Conservation (phyloP, 257 asterid species). For the Primulina eburnea region DNA sequence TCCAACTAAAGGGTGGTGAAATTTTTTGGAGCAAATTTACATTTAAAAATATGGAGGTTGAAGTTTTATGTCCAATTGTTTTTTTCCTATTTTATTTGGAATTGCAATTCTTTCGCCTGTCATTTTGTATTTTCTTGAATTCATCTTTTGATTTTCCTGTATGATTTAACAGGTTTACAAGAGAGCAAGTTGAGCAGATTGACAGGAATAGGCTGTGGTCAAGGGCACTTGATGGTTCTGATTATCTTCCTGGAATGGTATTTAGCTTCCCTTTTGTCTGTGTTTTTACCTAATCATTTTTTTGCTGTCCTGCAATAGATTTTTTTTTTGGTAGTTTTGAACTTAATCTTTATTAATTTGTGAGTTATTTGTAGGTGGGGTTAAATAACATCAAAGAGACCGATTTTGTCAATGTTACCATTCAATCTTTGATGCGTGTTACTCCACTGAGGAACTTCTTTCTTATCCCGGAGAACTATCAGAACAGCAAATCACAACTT, state of each 20-base stretch:
- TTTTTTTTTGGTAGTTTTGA: neutral
- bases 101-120: slow-evolving; percentile 1
- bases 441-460: slow-evolving; percentile 97
- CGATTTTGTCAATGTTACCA: slow-evolving; percentile 93
- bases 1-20: neutral
- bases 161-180: slow-evolving; percentile 56
- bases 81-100: slow-evolving; percentile 5
- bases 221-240: slow-evolving; percentile 98
- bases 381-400: slow-evolving; percentile 93
- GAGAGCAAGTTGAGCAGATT: slow-evolving; percentile 70
- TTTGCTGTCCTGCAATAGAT: slow-evolving; percentile 3
- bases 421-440: slow-evolving; percentile 96
- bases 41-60: neutral
- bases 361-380: slow-evolving; percentile 65
- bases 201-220: slow-evolving; percentile 91
- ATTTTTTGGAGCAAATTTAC: slow-evolving; percentile 5
- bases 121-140: slow-evolving; percentile 6
- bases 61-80: neutral
- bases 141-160: slow-evolving; percentile 14
- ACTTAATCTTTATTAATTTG: slow-evolving; percentile 15
- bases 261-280: slow-evolving; percentile 11
- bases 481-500: slow-evolving; percentile 77
- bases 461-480: slow-evolving; percentile 87
- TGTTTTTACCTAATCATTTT: slow-evolving; percentile 12
- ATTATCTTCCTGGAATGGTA: slow-evolving; percentile 99